These are phyloP conservation scores for Borealophlyctis nickersoniae DNA, from an alignment of 192 early-diverging fungal species.

Conservation along the genomic window DNA sequence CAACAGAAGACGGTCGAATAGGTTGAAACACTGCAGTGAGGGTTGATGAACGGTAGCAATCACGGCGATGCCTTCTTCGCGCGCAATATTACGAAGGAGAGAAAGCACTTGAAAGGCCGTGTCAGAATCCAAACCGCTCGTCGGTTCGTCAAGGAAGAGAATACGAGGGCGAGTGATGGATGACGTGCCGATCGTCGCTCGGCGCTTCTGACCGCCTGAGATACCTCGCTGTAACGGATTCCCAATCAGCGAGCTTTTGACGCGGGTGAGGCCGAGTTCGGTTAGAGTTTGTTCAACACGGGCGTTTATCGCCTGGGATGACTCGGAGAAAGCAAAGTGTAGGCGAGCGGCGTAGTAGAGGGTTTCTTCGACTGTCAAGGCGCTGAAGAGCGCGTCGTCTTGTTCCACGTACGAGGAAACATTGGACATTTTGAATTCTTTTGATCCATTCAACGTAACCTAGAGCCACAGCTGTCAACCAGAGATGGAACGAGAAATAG, in stretches of 20 bases:
- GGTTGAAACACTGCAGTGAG: slow-evolving; percentile 71
- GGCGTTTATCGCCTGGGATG: too few species aligned
- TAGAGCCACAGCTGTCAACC: too few species aligned
- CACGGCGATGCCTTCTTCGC: slow-evolving; percentile 56
- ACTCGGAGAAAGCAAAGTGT: too few species aligned
- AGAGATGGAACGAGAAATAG: too few species aligned
- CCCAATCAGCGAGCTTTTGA: slow-evolving; percentile 54
- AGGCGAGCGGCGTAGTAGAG: not conserved
- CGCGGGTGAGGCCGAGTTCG: slow-evolving; percentile 29
- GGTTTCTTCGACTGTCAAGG: not conserved
- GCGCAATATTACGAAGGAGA: slow-evolving; percentile 71
- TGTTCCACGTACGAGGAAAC: not conserved
- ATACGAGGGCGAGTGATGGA: slow-evolving; percentile 76
- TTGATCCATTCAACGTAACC: not conserved
- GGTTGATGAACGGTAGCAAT: slow-evolving; percentile 87
- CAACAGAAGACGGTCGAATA: slow-evolving; percentile 76
- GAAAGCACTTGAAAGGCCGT: slow-evolving; percentile 65
- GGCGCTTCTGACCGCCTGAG: slow-evolving; percentile 81
- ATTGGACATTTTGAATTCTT: not conserved
- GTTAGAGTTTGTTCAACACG: too few species aligned
- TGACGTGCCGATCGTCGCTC: slow-evolving; percentile 79
- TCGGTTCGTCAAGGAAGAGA: slow-evolving; percentile 87
- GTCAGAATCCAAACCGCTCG: slow-evolving; percentile 75
- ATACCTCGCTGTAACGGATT: slow-evolving; percentile 74
- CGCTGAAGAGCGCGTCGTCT: not conserved